Percentiles rank a stretch among this genome's conserved stretches.
These are phyloP conservation scores for Nemania sp. DNA, from an alignment of 2,329 filamentous ascomycete species.

Conservation along the genomic window DNA sequence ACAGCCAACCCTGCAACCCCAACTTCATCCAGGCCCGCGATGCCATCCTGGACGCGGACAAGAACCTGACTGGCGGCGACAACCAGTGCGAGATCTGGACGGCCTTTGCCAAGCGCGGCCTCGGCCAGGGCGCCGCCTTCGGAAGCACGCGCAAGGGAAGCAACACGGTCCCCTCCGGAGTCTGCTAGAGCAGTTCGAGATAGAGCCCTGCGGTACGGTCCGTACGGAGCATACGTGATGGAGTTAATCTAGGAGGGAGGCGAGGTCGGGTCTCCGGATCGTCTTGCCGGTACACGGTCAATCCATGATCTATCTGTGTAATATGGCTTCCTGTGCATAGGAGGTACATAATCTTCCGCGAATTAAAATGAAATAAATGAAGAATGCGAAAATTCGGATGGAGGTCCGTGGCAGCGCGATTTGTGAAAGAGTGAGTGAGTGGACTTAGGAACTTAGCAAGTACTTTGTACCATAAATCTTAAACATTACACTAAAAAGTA, in stretches of 20 bases:
- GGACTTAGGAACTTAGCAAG: too few species aligned
- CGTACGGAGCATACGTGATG: too few species aligned
- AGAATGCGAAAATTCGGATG: background rate
- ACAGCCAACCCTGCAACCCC: conserved; percentile 54
- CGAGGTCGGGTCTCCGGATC: background rate
- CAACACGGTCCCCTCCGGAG: conserved; percentile 38
- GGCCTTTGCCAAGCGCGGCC: conserved; percentile 55
- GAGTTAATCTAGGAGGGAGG: too few species aligned
- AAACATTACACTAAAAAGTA: too few species aligned
- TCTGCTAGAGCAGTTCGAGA: conserved; percentile 37
- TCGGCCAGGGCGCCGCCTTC: conserved; percentile 45
- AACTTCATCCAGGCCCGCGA: conserved; percentile 53
- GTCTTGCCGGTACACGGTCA: background rate
- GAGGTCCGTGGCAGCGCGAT: too few species aligned
- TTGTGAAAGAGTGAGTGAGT: too few species aligned
- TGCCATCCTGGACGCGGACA: conserved; percentile 55
- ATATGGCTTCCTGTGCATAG: background rate
- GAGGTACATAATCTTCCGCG: background rate
- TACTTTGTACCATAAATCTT: too few species aligned
- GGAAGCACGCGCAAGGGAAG: conserved; percentile 31
- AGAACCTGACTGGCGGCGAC: conserved; percentile 50
- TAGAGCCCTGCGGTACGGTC: too few species aligned
- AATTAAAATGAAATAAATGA: background rate
- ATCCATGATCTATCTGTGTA: background rate
- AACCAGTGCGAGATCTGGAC: conserved; percentile 55